A percentile compares a stretch with the other conserved stretches of the same genome.
These are phyloP conservation scores for Saccharomycopsis sp. DNA, from an alignment of 805 yeast genomes.

Conservation along the genomic window DNA sequence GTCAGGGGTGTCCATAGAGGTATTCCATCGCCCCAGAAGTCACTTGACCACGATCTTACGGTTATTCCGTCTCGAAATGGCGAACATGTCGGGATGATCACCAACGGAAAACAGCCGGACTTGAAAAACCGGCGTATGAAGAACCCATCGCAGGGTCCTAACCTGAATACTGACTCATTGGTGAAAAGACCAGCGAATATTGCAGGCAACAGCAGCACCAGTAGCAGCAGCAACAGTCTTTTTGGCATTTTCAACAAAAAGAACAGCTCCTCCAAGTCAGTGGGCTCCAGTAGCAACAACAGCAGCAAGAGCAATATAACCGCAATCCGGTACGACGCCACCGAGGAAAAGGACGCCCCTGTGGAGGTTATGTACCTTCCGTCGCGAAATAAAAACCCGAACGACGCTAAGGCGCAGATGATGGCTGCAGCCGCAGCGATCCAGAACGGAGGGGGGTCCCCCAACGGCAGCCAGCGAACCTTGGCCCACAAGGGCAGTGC, in stretches of 20 bases:
- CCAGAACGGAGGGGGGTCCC: background rate
- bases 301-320: slow-evolving; percentile 3
- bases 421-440: slow-evolving; percentile 4
- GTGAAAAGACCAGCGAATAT: background rate
- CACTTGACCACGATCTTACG: slow-evolving; percentile 4
- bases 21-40: slow-evolving; percentile 1
- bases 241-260: slow-evolving; percentile 19
- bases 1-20: background rate
- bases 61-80: slow-evolving; percentile 12
- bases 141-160: background rate
- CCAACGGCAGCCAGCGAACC: background rate
- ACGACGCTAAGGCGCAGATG: background rate
- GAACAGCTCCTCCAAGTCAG: background rate
- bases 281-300: background rate
- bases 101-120: slow-evolving; percentile 8
- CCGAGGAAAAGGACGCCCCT: slow-evolving; percentile 20
- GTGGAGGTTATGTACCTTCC: slow-evolving; percentile 20
- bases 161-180: background rate
- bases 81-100: slow-evolving; percentile 5
- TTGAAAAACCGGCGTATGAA: background rate
- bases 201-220: background rate
- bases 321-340: slow-evolving; percentile 18
- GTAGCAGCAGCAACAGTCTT: slow-evolving; percentile 3
- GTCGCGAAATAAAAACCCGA: slow-evolving; percentile 1
- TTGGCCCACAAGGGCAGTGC: slow-evolving; percentile 9